Base-by-base conservation (phyloP, 208 protist species). In the Leishmania aethiopica region DNA sequence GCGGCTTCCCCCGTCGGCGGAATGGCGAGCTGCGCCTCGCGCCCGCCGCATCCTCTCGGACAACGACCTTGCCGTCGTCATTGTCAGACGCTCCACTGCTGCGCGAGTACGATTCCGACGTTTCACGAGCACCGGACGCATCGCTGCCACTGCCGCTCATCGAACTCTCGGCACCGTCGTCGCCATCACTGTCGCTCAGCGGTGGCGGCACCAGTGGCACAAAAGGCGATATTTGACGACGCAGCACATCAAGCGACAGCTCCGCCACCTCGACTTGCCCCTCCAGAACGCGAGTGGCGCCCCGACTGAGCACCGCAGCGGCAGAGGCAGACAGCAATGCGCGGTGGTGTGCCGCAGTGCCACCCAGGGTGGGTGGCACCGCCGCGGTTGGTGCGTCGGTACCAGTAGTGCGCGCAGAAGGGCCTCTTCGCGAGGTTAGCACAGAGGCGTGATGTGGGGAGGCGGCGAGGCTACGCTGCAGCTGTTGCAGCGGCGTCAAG, bases 191-290 rank as follows among this genome's bases (percentile, higher is more conserved):
- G 73, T 10, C 35, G 42, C 70, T 84, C 3, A 77, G n/a, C 53
- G 28, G 35, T 62, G 83, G 83, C 42, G 45, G 60, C 53, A 42
- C 11, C 45, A 74, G 78, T 42, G 78, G 78, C 28, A 86, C 19
- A 62, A 80, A 86, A 8, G 73, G 73, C 0, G 60, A 45, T 19
- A 86, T 71, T 10, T 80, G 78, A 47, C 83, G 83, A 13, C 73
- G 70, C 47, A 86, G 83, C 66, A 86, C 83, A 53, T 82, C 67
- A 51, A 86, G 64, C 1, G 83, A 80, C n/a, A 86, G 53, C 74
- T 82, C 78, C 28, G 83, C 83, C 47, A 86, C 83, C 64, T 86
- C 83, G 37, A 86, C 74, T 70, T 86, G 83, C 0, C 83, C 83
- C 37, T 86, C 83, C 71, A 86, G 45, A 57, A 86, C 74, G 28